Evolutionary conservation across 2,329 filamentous ascomycete species (phyloP), one percentile per base, ranked within the genome.

Genomic region (Cladosporium velox): DNA sequence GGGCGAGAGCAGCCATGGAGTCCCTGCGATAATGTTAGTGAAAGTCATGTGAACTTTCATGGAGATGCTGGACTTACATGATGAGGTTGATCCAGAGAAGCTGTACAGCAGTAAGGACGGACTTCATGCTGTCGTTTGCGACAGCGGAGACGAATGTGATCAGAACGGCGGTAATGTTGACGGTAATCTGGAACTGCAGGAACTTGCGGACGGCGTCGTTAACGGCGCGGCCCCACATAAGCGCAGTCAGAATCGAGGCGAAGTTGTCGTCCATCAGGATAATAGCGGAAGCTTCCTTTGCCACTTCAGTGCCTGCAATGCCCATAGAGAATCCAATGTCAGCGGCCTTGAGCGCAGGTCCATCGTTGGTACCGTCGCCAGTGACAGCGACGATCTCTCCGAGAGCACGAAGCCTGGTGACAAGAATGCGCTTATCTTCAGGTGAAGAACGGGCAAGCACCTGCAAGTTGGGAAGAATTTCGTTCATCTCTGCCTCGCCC

Each of bases 61-160:
- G n/a, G 38, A 35, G 28, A 34, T 1, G 15, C n/a, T 51, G 11
- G 14, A 55, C 51, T 57, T 49, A 57, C 93, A 97, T 97, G 80
- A 97, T 97, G 72, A 97, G 83, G 75, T 97, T 97, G 73, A 97
- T 92, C 93, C 93, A 97, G 41, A 97, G 88, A 72, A 97, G 86
- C 79, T 97, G 93, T 30, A 97, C 93, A 11, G 93, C 93, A 1
- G 88, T 95, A 64, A 97, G 82, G 34, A 97, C 93, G 59, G 92
- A 92, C 59, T 82, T 77, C 76, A 93, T 89, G 2, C 87, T 80
- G 0, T 77, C 75, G 77, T 85, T 93, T 28, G 90, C 87, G 12
- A 96, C 91, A 35, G 93, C 91, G 12, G 92, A 93, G 67, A 97
- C 88, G 73, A 97, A 97, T 0, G 93, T 95, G 65, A 97, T 84